Conservation (phyloP, 208 protist species). For the Trypanosoma congolense region DNA sequence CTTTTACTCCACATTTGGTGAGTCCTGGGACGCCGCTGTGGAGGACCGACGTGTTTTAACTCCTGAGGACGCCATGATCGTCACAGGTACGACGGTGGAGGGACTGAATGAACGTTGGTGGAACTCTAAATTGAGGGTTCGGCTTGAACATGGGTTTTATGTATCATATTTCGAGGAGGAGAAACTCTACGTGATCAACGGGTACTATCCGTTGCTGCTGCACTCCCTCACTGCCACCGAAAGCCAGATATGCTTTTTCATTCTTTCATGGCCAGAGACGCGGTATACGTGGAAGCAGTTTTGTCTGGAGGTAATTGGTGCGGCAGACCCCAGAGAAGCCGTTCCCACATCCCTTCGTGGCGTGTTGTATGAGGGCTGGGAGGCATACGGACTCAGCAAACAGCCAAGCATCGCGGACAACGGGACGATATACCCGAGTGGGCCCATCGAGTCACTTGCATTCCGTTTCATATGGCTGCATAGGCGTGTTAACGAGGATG, state of each 20-base stretch:
- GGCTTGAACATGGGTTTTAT: constrained; percentile 42
- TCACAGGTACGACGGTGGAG: constrained; percentile 22
- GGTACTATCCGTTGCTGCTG: constrained; percentile 56
- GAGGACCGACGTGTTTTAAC: constrained; percentile 52
- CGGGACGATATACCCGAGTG: constrained; percentile 42
- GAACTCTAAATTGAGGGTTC: constrained; percentile 12
- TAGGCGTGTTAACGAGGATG: constrained; percentile 42
- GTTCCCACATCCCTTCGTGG: constrained; percentile 33
- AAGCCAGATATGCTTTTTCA: constrained; percentile 25
- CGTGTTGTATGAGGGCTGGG: constrained; percentile 35
- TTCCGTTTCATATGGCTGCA: constrained; percentile 67
- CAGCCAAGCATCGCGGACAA: constrained; percentile 39
- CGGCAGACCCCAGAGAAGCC: constrained; percentile 41
- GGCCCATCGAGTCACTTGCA: constrained; percentile 70
- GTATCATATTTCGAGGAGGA: constrained; percentile 31
- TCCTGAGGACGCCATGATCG: constrained; percentile 44
- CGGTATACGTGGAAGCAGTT: constrained; percentile 45
- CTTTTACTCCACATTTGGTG: constrained; percentile 50
- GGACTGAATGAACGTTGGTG: constrained; percentile 44
- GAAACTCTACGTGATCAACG: constrained; percentile 71
- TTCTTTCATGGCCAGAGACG: constrained; percentile 43
- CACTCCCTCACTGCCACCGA: constrained; percentile 29
- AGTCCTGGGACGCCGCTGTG: constrained; percentile 64
- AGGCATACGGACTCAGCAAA: constrained; percentile 34
- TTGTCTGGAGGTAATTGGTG: constrained; percentile 41